Conservation (phyloP, 441 rosid genomes). For the Eutrema salsugineum region DNA sequence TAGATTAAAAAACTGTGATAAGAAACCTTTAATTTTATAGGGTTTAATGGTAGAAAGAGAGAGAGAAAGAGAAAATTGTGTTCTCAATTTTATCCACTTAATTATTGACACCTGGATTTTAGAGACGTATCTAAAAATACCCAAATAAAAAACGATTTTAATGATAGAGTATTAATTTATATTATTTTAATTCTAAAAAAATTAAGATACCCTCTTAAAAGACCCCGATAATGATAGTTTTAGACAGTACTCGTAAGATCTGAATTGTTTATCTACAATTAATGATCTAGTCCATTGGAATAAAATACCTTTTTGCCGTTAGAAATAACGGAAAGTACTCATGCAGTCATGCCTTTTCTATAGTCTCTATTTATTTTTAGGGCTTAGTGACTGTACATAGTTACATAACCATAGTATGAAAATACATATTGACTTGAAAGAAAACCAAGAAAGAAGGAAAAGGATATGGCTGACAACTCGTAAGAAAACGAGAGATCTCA, state of each 20-base stretch:
- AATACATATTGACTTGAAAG: neutral
- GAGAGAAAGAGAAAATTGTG: too few relatives aligned
- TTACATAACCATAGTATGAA: neutral
- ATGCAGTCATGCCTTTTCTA: neutral
- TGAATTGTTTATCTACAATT: neutral
- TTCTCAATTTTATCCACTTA: too few relatives aligned
- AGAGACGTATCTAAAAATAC: too few relatives aligned
- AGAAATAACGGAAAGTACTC: neutral
- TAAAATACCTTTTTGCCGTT: neutral
- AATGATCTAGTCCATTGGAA: neutral
- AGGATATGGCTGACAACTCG: neutral
- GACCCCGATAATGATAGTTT: too few relatives aligned
- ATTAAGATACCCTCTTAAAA: too few relatives aligned
- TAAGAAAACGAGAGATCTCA: conserved; percentile 1
- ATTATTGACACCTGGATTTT: too few relatives aligned
- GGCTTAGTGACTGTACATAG: neutral
- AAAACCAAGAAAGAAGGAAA: neutral
- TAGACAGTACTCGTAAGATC: neutral
- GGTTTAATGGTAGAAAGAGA: too few relatives aligned
- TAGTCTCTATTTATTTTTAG: neutral
- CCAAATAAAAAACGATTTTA: too few relatives aligned
- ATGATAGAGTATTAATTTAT: too few relatives aligned
- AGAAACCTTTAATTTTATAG: too few relatives aligned
- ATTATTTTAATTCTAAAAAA: too few relatives aligned
- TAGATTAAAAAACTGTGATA: too few relatives aligned